Evolutionary conservation across 495 filamentous ascomycete genomes (phyloP).

Genomic region (Xylaria curta): DNA sequence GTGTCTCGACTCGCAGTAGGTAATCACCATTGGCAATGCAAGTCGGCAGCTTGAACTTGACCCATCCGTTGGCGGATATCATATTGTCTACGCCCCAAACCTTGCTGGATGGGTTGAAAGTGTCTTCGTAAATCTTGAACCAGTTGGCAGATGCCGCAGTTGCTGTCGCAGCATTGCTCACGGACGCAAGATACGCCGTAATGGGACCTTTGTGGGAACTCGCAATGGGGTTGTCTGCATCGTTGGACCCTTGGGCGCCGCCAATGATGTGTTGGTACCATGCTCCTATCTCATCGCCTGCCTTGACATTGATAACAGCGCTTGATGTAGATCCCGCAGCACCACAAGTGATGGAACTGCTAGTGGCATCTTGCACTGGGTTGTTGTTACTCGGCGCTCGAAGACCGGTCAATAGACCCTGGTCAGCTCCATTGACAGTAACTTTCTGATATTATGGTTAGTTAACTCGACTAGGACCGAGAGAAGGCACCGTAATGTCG

Average conservation of each 20-base stretch:
- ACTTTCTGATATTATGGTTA: background rate
- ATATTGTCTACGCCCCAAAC: conserved; percentile 54
- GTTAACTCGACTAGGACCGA: background rate
- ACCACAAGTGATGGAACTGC: conserved; percentile 49
- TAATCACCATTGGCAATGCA: conserved; percentile 56
- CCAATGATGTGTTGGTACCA: conserved; percentile 60
- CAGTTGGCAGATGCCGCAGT: background rate
- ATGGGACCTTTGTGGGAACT: conserved; percentile 54
- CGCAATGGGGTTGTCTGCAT: conserved; percentile 59
- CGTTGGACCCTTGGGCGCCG: conserved; percentile 49
- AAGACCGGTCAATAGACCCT: conserved; percentile 59
- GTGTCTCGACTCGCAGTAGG: conserved; percentile 59
- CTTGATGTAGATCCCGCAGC: conserved; percentile 42
- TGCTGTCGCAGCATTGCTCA: conserved; percentile 45
- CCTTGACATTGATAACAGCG: conserved; percentile 54
- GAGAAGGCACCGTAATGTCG: background rate
- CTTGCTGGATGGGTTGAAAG: background rate
- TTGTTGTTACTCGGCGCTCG: conserved; percentile 55
- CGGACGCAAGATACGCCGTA: conserved; percentile 58
- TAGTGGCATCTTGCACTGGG: conserved; percentile 49
- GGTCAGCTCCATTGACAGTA: conserved; percentile 41
- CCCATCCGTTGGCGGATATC: conserved; percentile 51
- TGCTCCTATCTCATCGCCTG: conserved; percentile 53
- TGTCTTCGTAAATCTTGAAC: conserved; percentile 6
- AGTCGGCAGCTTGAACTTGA: conserved; percentile 53